Evolutionary conservation across 2,329 filamentous ascomycete genomes (phyloP), one percentile per base, ranked within the genome.

Genomic region (Neonectria faginata): DNA sequence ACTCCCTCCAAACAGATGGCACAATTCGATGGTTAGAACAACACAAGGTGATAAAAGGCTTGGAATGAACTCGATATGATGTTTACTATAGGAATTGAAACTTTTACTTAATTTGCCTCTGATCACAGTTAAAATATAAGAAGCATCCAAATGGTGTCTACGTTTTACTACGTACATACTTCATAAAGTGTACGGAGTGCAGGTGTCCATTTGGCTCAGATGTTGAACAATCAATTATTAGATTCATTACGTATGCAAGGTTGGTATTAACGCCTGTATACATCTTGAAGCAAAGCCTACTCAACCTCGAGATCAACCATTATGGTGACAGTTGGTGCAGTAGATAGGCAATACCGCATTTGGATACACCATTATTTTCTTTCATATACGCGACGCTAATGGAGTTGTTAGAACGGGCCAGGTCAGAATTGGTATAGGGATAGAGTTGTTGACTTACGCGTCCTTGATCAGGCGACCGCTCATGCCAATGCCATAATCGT

Each of bases 291-390:
- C 25, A 42, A 41, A 11, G 6, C 3, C 39, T 18, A 8, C n/a
- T 3, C 16, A 16, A 6, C 39, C 39, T 41, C 39, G n/a, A 42
- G 2, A 42, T 42, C 8, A 42, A 42, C 39, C n/a, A 5, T 42
- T 8, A 7, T 60, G 36, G 5, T 56, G 20, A 16, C 65, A 70
- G 3, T 65, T 64, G 2, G 67, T 68, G 25, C 68, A 70, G 31
- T 70, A 70, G 60, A 22, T 70, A 70, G 0, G 57, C 52, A 22
- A 62, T 68, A 36, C 67, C 68, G 3, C 68, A 70, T 25, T 70
- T 70, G 9, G 16, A 33, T 3, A 67, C 57, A 2, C 48, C 60
- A 14, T 66, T 48, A 22, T 70, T 68, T 18, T 68, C 57, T 36
- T 70, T 68, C 58, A 69, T 58, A 9, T 61, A 45, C 11, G 59